Percentiles rank a stretch among this genome's conserved stretches.
phyloP scores from a whole-genome alignment of 345 rosid genomes.

The Citrus inodora region DNA sequence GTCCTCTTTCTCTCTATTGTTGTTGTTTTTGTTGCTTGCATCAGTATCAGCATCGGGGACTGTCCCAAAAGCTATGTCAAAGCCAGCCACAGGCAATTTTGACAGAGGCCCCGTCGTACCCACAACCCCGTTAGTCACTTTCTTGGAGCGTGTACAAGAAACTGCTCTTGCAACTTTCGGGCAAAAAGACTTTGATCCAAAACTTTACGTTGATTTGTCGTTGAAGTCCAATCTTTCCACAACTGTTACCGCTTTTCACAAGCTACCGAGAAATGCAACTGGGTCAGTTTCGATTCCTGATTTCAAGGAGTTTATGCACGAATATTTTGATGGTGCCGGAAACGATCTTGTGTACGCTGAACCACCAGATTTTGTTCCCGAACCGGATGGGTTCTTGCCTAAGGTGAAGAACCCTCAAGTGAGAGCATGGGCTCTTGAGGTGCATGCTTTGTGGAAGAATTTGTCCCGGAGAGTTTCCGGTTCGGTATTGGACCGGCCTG shows the following conservation, averaged over 20 bases:
- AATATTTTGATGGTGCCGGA: constrained; percentile 53
- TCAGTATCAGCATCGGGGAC: constrained; percentile 13
- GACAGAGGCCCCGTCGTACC: constrained; percentile 29
- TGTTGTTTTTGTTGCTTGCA: constrained; percentile 11
- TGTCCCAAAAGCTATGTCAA: neutral
- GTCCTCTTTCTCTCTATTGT: neutral
- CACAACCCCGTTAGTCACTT: constrained; percentile 41
- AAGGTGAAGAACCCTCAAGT: constrained; percentile 60
- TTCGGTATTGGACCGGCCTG: constrained; percentile 47
- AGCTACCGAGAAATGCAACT: constrained; percentile 37
- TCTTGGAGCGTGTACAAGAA: constrained; percentile 67
- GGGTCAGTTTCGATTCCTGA: constrained; percentile 29
- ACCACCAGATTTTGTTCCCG: constrained; percentile 59
- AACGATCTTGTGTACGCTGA: constrained; percentile 47
- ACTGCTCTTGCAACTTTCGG: constrained; percentile 54
- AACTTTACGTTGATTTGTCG: constrained; percentile 64
- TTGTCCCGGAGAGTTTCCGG: constrained; percentile 57
- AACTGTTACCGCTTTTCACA: constrained; percentile 45
- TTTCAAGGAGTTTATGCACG: constrained; percentile 20
- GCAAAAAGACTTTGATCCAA: constrained; percentile 47
- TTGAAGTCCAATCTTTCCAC: constrained; percentile 44
- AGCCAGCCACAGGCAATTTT: neutral
- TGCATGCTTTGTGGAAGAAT: constrained; percentile 77
- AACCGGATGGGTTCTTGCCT: constrained; percentile 66
- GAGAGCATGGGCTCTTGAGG: constrained; percentile 76